phyloP scores from a whole-genome alignment of 2,329 filamentous ascomycete genomes.

The Penicillium capsulatum region DNA sequence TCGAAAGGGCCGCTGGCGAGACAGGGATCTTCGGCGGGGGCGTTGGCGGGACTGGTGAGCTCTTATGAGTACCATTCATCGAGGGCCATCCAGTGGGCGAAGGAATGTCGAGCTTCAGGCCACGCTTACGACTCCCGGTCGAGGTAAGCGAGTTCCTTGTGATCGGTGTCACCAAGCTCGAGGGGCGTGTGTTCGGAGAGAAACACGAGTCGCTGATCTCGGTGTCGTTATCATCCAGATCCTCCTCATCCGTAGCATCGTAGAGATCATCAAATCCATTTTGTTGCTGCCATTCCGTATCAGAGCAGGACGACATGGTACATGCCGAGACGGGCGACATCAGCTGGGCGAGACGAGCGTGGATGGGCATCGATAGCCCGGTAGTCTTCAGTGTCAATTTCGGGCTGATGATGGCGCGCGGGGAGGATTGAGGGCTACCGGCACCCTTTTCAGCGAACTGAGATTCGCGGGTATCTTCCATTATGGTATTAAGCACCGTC shows the following conservation, averaged over 20 bases:
- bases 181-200: conserved; percentile 50
- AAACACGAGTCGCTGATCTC: conserved; percentile 47
- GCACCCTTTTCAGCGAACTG: conserved; percentile 19
- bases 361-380: conserved; percentile 23
- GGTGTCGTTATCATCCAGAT: conserved; percentile 27
- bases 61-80: conserved; percentile 52
- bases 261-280: conserved; percentile 84
- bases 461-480: conserved; percentile 50
- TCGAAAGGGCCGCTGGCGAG: conserved; percentile 68
- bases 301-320: conserved; percentile 40
- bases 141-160: conserved; percentile 37
- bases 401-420: conserved; percentile 16
- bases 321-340: conserved; percentile 33
- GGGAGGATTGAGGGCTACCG: conserved; percentile 4
- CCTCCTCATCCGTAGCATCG: conserved; percentile 77
- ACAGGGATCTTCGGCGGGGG: conserved; percentile 61
- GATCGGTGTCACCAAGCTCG: conserved; percentile 44
- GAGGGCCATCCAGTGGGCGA: conserved; percentile 55
- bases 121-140: conserved; percentile 44
- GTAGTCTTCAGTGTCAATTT: conserved; percentile 36
- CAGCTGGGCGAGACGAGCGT: conserved; percentile 24
- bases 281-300: conserved; percentile 60
- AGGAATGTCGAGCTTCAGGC: conserved; percentile 58
- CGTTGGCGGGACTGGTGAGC: conserved; percentile 45
- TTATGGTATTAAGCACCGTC: conserved; percentile 60